Evolutionary conservation across 83 land plant species (phyloP), one percentile per base, ranked within the genome.

Genomic region (Thuja plicata): DNA sequence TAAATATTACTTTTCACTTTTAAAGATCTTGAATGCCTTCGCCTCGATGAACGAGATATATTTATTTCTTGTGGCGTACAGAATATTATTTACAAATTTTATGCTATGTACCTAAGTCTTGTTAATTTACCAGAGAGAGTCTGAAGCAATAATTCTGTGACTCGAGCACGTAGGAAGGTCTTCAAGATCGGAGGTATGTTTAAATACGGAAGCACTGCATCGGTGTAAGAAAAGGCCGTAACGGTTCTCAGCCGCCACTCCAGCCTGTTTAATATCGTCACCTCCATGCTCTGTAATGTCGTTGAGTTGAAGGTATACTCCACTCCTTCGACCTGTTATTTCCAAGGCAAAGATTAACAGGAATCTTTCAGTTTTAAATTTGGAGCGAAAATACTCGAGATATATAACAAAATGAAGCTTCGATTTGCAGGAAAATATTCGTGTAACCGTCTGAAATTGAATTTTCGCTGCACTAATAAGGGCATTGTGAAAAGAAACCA

Each of bases 281-380:
- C 27, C 41, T 95, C 96, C 95, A 89, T 95, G 86, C 88, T n/a
- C 46, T 87, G 92, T 77, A 94, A 88, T 80, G 89, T 82, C 35
- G 71, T 77, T 37, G 94, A 83, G 48, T 88, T 38, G 88, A 94
- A 93, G 2, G 57, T 86, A 84, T 94, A 88, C 4, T 90, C 93
- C 77, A 92, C 62, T 41, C 91, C 92, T 52, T 90, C 92, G 89
- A 89, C 87, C 95, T 94, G 79, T 40, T 48, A 10, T 11, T 52
- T 24, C 38, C 32, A 85, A 34, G 38, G 19, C 0, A 2, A 35
- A 80, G 27, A 7, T 80, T 16, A 38, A 79, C 6, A 79, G 35
- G 41, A 8, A 79, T 35, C 82, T 38, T 16, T 35, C 82, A 38
- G 11, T 79, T 62, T n/a, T 24, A 21, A 62, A 62, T 6, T 62